Conservation (phyloP, 2,329 filamentous ascomycete species). For the Pleoardoris graminearum region DNA sequence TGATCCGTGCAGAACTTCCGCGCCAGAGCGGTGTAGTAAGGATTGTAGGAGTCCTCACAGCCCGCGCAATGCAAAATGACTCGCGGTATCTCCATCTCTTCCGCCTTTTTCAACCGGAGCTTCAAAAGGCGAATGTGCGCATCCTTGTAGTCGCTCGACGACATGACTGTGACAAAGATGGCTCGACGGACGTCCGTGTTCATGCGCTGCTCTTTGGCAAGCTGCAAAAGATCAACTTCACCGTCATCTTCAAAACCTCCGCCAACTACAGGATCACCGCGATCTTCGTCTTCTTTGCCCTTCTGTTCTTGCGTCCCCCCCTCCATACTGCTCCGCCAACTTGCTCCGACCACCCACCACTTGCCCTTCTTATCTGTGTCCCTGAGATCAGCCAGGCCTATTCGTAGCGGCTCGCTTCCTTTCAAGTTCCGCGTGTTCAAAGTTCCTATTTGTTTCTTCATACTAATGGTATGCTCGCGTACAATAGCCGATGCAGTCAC, state of each 20-base stretch:
- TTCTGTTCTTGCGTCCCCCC: constrained; percentile 41
- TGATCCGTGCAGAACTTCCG: constrained; percentile 75
- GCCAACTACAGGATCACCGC: constrained; percentile 10
- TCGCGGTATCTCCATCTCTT: constrained; percentile 82
- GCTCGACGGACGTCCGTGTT: constrained; percentile 83
- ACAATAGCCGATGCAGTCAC: constrained; percentile 70
- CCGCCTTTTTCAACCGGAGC: constrained; percentile 80
- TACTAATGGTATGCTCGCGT: constrained; percentile 80
- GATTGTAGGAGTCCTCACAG: constrained; percentile 83
- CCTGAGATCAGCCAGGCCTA: constrained; percentile 79
- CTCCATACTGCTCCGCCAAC: constrained; percentile 63
- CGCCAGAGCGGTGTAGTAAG: constrained; percentile 88
- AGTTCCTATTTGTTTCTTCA: constrained; percentile 84
- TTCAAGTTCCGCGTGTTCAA: constrained; percentile 71
- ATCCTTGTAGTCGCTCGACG: constrained; percentile 80
- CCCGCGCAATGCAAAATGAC: constrained; percentile 87
- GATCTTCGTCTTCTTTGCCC: constrained; percentile 34
- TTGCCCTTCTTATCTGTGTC: constrained; percentile 86
- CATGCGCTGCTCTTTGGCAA: constrained; percentile 82
- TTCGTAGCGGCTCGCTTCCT: constrained; percentile 77
- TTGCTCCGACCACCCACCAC: constrained; percentile 99
- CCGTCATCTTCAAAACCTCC: constrained; percentile 31
- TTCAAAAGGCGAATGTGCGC: constrained; percentile 79
- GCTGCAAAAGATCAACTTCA: constrained; percentile 66
- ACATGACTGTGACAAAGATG: constrained; percentile 93